These are phyloP conservation scores for Aleurites moluccanus DNA, from an alignment of 441 rosid genomes.

Conservation along the genomic window DNA sequence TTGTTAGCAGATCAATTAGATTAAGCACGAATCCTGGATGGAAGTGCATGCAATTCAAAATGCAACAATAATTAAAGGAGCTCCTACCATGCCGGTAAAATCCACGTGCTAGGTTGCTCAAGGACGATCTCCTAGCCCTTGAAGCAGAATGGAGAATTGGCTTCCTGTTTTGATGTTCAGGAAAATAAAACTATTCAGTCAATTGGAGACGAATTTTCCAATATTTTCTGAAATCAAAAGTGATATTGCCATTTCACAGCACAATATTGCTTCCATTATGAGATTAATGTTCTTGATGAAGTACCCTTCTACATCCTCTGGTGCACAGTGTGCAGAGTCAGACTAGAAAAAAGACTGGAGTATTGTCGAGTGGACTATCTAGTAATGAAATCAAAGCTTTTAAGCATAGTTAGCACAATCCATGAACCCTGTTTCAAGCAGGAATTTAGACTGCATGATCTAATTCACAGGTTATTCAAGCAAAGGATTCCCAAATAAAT, in stretches of 20 bases:
- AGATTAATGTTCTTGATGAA: background rate
- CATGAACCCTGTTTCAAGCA: background rate
- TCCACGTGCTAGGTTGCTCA: slow-evolving; percentile 58
- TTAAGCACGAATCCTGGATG: background rate
- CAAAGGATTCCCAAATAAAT: background rate
- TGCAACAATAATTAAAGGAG: background rate
- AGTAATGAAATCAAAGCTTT: background rate
- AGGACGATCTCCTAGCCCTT: slow-evolving; percentile 56
- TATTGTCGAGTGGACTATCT: background rate
- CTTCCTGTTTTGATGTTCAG: slow-evolving; percentile 37
- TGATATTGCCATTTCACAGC: slow-evolving; percentile 1
- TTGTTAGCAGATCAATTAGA: background rate
- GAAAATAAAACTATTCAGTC: background rate
- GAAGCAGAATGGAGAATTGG: slow-evolving; percentile 36
- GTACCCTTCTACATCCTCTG: background rate
- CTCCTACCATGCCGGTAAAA: slow-evolving; percentile 52
- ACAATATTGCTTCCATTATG: background rate
- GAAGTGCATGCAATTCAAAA: background rate
- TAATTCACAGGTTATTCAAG: background rate
- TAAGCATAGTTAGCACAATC: background rate
- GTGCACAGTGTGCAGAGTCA: background rate
- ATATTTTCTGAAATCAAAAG: background rate
- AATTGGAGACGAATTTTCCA: background rate
- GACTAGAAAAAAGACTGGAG: background rate
- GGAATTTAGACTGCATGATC: background rate